Evolutionary conservation across 768 basidiomycete species (phyloP), one percentile per base, ranked within the genome.

Genomic region (Guyanaporus albipodus): DNA sequence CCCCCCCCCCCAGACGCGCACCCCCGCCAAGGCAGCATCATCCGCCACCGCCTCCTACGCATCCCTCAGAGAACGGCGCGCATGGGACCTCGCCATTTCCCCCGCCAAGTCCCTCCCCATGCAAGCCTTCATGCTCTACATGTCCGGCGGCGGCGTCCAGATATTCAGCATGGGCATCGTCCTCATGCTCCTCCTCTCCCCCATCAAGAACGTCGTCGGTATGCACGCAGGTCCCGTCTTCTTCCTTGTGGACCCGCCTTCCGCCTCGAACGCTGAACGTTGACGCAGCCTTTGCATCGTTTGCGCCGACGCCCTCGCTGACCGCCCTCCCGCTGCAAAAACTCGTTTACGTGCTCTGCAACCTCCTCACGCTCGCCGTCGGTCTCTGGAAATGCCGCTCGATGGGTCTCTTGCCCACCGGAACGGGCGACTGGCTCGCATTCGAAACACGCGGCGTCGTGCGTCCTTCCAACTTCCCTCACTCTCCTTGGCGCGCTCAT

Each of bases 71-170:
- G 79, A 79, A 53, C 83, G 78, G 58, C 82, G 88, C 22, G 91
- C 91, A 34, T 90, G 91, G 87, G 89, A 91, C 52, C 73, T 89
- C 33, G 91, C 91, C 31, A 77, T 84, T 39, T 72, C 79, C 4
- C 93, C 93, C 1, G 90, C 88, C 27, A 96, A 97, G 67, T 82
- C 83, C 12, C 75, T 97, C 22, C 93, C 93, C 4, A 96, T 96
- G 94, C 92, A 97, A 61, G 91, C 86, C 5, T 87, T 97, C 71
- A 97, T 97, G 94, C 76, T 97, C 27, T 97, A 97, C 78, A 95
- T 97, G 88, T 94, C 92, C 18, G 94, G 94, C 28, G 85, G 91
- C 11, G 91, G 91, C 40, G 87, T 97, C 12, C 94, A 97, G 67
- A 86, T 97, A 34, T 96, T 97, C 67, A 94, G 91, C 69, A 91